phyloP scores from a whole-genome alignment of 495 filamentous ascomycete genomes.

The Penicillium manginii region DNA sequence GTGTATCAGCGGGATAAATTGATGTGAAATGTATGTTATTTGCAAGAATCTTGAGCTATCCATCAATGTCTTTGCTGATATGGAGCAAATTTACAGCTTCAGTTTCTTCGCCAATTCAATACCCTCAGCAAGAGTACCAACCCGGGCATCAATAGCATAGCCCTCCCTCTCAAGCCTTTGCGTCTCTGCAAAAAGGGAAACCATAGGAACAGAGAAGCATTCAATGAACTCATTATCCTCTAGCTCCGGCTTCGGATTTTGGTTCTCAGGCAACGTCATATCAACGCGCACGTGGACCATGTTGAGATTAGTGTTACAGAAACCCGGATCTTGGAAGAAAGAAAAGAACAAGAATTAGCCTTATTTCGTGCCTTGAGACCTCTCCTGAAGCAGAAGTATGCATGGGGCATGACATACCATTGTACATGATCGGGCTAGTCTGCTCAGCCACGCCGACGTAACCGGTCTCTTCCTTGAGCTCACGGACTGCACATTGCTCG shows the following conservation, averaged over 20 bases:
- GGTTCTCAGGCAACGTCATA: constrained; percentile 68
- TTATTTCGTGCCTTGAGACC: neutral
- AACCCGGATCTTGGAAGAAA: constrained; percentile 59
- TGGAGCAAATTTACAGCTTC: constrained; percentile 24
- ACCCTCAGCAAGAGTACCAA: constrained; percentile 83
- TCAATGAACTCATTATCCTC: constrained; percentile 93
- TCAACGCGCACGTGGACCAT: constrained; percentile 84
- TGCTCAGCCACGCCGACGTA: constrained; percentile 71
- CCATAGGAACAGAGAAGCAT: constrained; percentile 71
- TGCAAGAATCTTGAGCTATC: too few species aligned
- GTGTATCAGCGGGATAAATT: neutral
- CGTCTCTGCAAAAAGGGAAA: constrained; percentile 66
- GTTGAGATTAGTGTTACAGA: constrained; percentile 85
- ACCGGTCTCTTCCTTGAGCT: constrained; percentile 93
- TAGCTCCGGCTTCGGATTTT: constrained; percentile 69
- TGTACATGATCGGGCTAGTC: constrained; percentile 34
- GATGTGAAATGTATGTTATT: too few species aligned
- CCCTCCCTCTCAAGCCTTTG: constrained; percentile 71
- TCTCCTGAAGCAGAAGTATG: too few species aligned
- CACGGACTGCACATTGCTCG: constrained; percentile 80
- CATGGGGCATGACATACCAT: constrained; percentile 19
- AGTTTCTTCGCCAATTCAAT: constrained; percentile 75
- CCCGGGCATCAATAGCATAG: constrained; percentile 82
- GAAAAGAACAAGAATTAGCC: neutral
- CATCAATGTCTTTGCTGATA: too few species aligned